Conservation (phyloP, 306 rosid genomes). For the Quercus robur region DNA sequence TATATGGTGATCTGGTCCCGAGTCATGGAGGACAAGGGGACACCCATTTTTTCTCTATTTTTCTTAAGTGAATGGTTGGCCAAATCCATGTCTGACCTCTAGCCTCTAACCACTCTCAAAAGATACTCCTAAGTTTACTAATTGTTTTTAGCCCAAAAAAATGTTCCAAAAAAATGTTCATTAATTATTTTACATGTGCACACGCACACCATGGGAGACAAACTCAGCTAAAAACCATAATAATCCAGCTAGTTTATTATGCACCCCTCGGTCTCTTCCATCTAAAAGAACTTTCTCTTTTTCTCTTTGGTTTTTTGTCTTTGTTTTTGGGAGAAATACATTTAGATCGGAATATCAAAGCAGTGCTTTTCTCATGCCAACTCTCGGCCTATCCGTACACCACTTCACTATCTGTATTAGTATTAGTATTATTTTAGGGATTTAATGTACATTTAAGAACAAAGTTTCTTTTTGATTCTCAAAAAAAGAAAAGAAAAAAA, state of each 20-base stretch:
- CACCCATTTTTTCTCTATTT: neutral
- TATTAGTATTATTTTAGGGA: too few species aligned
- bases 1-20: neutral
- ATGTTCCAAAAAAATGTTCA: neutral
- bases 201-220: neutral
- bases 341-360: too few species aligned
- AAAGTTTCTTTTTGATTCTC: too few species aligned
- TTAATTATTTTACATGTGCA: neutral
- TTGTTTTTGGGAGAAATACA: too few species aligned
- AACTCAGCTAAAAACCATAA: neutral
- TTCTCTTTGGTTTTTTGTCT: too few species aligned
- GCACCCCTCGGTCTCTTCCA: too few species aligned
- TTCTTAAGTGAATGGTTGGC: constrained; percentile 41
- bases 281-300: too few species aligned
- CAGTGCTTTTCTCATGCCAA: too few species aligned
- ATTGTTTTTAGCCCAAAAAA: neutral
- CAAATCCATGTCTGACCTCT: constrained; percentile 29
- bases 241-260: neutral
- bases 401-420: too few species aligned
- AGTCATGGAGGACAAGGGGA: constrained; percentile 1
- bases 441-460: too few species aligned
- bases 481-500: too few species aligned
- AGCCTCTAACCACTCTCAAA: constrained; percentile 28
- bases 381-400: too few species aligned
- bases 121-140: constrained; percentile 2